These are phyloP conservation scores for Hortiboletus flavorubellus DNA, from an alignment of 768 basidiomycete genomes.

Conservation along the genomic window DNA sequence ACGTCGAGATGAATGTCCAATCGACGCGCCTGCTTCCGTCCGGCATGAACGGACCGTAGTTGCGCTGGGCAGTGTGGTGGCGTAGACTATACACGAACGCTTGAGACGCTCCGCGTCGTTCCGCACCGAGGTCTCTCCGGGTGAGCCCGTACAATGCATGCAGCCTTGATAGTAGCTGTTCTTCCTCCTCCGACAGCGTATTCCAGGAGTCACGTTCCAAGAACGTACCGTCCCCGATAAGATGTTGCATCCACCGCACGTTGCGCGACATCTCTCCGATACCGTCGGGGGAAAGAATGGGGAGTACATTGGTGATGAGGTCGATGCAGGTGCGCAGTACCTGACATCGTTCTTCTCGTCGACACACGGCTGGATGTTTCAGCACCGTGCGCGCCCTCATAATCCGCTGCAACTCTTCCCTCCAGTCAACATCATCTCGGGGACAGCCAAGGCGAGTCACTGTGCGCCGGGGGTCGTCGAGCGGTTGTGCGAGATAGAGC, in stretches of 20 bases:
- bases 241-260: slow-evolving; percentile 47
- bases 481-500: slow-evolving; percentile 58
- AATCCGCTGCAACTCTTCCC: slow-evolving; percentile 48
- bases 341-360: slow-evolving; percentile 40
- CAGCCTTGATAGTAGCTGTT: slow-evolving; percentile 46
- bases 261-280: slow-evolving; percentile 42
- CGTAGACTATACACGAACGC: slow-evolving; percentile 62
- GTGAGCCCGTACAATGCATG: slow-evolving; percentile 61
- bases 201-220: slow-evolving; percentile 36
- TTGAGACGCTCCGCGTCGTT: slow-evolving; percentile 40
- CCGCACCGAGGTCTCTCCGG: slow-evolving; percentile 34
- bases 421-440: slow-evolving; percentile 47
- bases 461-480: slow-evolving; percentile 63
- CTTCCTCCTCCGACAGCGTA: slow-evolving; percentile 34
- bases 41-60: slow-evolving; percentile 54
- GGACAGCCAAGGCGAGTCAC: slow-evolving; percentile 33
- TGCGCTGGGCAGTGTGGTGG: slow-evolving; percentile 47
- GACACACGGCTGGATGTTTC: slow-evolving; percentile 31
- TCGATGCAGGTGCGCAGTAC: slow-evolving; percentile 51
- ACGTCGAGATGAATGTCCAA: slow-evolving; percentile 56
- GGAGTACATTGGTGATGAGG: slow-evolving; percentile 42
- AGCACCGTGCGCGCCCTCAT: slow-evolving; percentile 54
- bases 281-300: slow-evolving; percentile 28
- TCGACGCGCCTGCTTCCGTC: slow-evolving; percentile 46
- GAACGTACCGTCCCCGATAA: slow-evolving; percentile 43